Evolutionary conservation across 495 filamentous ascomycete species (phyloP).

Genomic region (Aspergillus sparsus): DNA sequence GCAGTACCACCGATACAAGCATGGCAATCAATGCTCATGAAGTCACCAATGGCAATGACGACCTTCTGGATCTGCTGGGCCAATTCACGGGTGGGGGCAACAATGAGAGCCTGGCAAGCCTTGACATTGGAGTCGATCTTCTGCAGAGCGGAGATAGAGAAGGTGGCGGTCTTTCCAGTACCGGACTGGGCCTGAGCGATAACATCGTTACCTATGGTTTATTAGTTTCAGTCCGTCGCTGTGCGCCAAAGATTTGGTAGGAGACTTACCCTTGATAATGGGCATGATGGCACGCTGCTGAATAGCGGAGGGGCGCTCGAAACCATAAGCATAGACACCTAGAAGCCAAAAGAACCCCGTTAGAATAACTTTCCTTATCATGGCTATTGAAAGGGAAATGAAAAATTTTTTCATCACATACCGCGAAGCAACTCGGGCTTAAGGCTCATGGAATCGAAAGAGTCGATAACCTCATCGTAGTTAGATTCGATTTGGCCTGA

Average conservation of each 20-base stretch:
- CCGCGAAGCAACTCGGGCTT: slow-evolving; percentile 96
- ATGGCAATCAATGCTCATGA: slow-evolving; percentile 99
- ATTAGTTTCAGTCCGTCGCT: slow-evolving; percentile 25
- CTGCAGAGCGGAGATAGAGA: slow-evolving; percentile 97
- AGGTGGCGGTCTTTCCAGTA: slow-evolving; percentile 99
- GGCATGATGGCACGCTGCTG: slow-evolving; percentile 99
- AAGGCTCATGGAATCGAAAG: slow-evolving; percentile 96
- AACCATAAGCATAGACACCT: slow-evolving; percentile 99
- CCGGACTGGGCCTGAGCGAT: slow-evolving; percentile 99
- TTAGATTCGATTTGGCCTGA: slow-evolving; percentile 98
- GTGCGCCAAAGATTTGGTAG: slow-evolving; percentile 29
- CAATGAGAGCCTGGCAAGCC: slow-evolving; percentile 92
- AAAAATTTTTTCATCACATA: slow-evolving; percentile 49
- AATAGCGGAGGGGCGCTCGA: slow-evolving; percentile 98
- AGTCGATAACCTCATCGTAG: slow-evolving; percentile 99
- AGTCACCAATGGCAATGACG: slow-evolving; percentile 96
- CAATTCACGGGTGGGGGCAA: slow-evolving; percentile 95
- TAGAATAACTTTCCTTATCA: slow-evolving; percentile 30
- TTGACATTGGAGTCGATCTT: slow-evolving; percentile 93
- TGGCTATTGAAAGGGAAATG: slow-evolving; percentile 22
- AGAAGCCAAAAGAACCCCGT: slow-evolving; percentile 21
- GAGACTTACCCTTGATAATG: slow-evolving; percentile 91
- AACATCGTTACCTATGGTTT: slow-evolving; percentile 81
- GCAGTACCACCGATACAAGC: slow-evolving; percentile 98
- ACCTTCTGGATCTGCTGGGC: slow-evolving; percentile 99